Evolutionary conservation across 805 yeast genomes (phyloP), one percentile per base, ranked within the genome.

Genomic region (Starmera amethionina): DNA sequence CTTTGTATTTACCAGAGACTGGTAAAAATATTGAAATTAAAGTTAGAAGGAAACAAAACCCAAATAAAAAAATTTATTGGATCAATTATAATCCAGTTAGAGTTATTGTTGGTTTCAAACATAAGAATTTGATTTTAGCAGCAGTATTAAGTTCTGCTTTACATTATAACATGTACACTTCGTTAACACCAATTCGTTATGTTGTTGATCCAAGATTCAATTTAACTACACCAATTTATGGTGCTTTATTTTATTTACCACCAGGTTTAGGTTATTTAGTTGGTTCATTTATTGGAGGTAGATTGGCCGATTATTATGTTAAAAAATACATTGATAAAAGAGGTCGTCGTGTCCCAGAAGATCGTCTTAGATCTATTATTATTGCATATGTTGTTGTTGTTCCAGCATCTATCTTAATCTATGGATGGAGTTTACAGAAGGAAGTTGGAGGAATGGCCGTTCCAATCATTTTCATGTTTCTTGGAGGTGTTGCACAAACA

Each of bases 181-280:
- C 74, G 15, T 53, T 73, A 39, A 75, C 81, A 0, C 82, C 82
- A 1, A 74, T 76, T 34, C 54, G 79, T 46, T 64, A 68, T 35
- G 75, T 75, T 9, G 65, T 76, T 40, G 74, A 74, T 47, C 81
- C 81, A 4, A 51, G 80, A 41, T 76, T 75, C 56, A 49, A 68
- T 34, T 54, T 76, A 28, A 60, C 60, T 0, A 49, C 64, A 15
- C 80, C 82, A 0, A 50, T 76, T 2, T 64, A 63, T 42, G 73
- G 77, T 33, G 68, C 77, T 0, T 53, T 76, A 16, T 75, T 76
- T 48, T 76, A 75, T 46, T 51, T 76, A 4, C 70, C 80, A 4
- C 79, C 81, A 0, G 81, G 80, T 1, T 12, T 55, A n/a, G 82
- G 82, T 0, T 73, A 72, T 46, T 35, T 74, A 2, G 30, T 51